Conservation (phyloP, 306 rosid genomes). For the Quercus bicolor region DNA sequence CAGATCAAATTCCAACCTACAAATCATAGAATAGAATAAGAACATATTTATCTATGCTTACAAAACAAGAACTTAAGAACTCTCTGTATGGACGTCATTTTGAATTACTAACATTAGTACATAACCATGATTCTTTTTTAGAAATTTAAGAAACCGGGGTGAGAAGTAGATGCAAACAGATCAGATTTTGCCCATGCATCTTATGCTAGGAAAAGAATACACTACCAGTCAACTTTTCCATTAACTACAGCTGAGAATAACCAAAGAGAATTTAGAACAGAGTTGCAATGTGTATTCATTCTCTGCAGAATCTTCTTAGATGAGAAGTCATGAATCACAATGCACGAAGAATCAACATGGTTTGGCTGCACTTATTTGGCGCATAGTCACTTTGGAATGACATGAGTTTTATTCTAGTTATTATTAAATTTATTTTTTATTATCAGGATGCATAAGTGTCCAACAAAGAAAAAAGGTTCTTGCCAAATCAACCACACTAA, state of each 20-base stretch:
- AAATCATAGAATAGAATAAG: conserved; percentile 7
- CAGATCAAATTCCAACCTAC: conserved; percentile 96
- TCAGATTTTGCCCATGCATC: neutral
- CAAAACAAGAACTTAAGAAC: neutral
- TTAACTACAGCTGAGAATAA: neutral
- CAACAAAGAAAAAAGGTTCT: neutral
- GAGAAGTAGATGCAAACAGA: neutral
- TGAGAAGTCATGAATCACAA: neutral
- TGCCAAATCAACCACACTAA: neutral
- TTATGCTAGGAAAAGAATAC: neutral
- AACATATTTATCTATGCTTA: neutral
- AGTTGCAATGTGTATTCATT: neutral
- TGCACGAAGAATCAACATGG: neutral
- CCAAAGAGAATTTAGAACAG: neutral
- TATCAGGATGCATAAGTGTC: neutral
- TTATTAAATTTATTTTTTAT: neutral
- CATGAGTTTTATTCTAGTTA: neutral
- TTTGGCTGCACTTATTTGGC: neutral
- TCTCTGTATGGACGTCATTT: neutral
- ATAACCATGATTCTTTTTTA: too few species aligned
- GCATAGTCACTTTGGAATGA: neutral
- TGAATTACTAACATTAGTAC: neutral
- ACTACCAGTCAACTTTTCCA: neutral
- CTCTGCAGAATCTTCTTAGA: too few species aligned
- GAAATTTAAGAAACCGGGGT: neutral